phyloP scores from a whole-genome alignment of 345 rosid genomes.

The Sisymbrium irio region DNA sequence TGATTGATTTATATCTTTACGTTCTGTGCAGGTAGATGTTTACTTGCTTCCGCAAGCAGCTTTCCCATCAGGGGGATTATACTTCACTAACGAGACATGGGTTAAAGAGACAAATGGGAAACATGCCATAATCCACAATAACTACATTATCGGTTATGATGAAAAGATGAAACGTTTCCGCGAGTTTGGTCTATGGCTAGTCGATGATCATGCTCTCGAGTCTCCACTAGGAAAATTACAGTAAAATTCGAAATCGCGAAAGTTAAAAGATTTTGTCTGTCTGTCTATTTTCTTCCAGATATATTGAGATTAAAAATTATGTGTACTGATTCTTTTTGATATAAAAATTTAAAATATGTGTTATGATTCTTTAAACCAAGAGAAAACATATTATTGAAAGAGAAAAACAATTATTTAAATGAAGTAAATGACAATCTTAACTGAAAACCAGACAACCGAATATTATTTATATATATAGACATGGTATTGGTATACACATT shows the following conservation, averaged over 20 bases:
- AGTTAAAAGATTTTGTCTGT: neutral
- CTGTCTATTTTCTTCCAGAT: neutral
- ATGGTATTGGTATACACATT: no score
- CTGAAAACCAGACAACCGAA: neutral
- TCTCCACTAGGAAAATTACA: slow-evolving; percentile 70
- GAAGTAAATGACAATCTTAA: no score
- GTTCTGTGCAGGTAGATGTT: slow-evolving; percentile 53
- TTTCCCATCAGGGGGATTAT: slow-evolving; percentile 85
- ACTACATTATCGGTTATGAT: slow-evolving; percentile 72
- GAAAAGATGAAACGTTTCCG: slow-evolving; percentile 77
- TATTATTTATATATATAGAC: neutral
- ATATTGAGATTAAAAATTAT: neutral
- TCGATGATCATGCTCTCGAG: slow-evolving; percentile 59
- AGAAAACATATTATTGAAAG: no score
- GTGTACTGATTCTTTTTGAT: neutral
- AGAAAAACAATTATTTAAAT: no score
- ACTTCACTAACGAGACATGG: slow-evolving; percentile 80
- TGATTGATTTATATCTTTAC: neutral
- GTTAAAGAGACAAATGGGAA: slow-evolving; percentile 72
- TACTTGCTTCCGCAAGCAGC: slow-evolving; percentile 76
- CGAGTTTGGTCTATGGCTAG: slow-evolving; percentile 77
- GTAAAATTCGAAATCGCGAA: neutral
- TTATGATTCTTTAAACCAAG: neutral
- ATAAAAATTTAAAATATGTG: neutral
- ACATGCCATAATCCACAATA: slow-evolving; percentile 83